A percentile compares a stretch with the other conserved stretches of the same genome.
These are phyloP conservation scores for Kodamaea alishanica DNA, from an alignment of 1,139 yeast genomes.

Conservation along the genomic window DNA sequence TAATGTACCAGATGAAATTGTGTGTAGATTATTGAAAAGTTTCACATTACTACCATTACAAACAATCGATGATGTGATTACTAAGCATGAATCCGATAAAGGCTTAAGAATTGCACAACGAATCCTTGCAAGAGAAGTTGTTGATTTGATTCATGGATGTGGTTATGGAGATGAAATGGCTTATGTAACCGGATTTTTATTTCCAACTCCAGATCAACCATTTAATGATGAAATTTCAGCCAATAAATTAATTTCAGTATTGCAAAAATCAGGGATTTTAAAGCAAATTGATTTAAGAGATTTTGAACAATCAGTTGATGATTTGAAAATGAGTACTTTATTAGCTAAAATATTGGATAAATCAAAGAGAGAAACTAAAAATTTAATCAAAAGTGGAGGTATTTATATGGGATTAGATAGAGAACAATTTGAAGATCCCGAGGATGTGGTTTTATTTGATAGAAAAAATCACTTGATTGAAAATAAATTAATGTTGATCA, in stretches of 20 bases:
- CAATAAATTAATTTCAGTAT: conserved; percentile 53
- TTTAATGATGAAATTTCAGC: conserved; percentile 47
- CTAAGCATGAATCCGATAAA: conserved; percentile 54
- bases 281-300: conserved; percentile 33
- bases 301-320: conserved; percentile 25
- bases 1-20: conserved; percentile 75
- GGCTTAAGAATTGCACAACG: conserved; percentile 69
- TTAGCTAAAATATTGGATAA: conserved; percentile 37
- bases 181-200: conserved; percentile 59
- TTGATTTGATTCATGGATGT: conserved; percentile 81
- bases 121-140: conserved; percentile 75
- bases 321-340: conserved; percentile 40
- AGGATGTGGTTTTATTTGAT: conserved; percentile 46
- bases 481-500: conserved; percentile 55
- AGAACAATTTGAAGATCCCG: conserved; percentile 49
- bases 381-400: conserved; percentile 68
- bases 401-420: conserved; percentile 67
- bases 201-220: conserved; percentile 55
- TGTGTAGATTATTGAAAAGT: conserved; percentile 61
- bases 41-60: conserved; percentile 74
- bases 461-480: conserved; percentile 52
- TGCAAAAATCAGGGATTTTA: conserved; percentile 60
- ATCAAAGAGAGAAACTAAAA: conserved; percentile 53
- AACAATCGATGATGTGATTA: conserved; percentile 53
- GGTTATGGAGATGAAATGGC: conserved; percentile 70